phyloP scores from a whole-genome alignment of 805 yeast species.

The Zygoascus bituminiphila region DNA sequence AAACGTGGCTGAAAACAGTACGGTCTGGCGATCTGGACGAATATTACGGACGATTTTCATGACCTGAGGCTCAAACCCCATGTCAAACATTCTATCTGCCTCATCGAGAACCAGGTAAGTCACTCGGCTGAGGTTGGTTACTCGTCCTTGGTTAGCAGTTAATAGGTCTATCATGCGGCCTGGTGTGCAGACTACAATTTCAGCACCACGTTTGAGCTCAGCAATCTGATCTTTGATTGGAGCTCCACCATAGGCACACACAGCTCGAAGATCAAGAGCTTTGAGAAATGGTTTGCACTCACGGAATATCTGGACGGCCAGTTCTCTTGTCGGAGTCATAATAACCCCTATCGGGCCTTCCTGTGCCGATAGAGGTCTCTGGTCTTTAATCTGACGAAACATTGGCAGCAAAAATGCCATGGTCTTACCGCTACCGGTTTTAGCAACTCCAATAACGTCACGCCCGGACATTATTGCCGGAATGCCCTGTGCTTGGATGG shows the following conservation, averaged over 20 bases:
- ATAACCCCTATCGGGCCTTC: constrained; percentile 77
- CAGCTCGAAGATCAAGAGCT: constrained; percentile 41
- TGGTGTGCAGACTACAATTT: constrained; percentile 86
- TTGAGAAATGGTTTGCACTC: constrained; percentile 55
- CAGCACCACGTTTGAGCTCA: constrained; percentile 66
- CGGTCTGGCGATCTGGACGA: constrained; percentile 82
- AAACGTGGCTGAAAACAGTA: constrained; percentile 89
- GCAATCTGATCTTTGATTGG: constrained; percentile 76
- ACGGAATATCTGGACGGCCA: constrained; percentile 73
- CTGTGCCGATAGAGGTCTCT: constrained; percentile 37
- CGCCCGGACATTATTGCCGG: constrained; percentile 87
- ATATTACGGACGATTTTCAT: constrained; percentile 66
- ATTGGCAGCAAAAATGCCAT: constrained; percentile 79
- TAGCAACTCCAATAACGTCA: constrained; percentile 89
- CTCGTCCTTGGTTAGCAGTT: constrained; percentile 73
- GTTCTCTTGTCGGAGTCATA: constrained; percentile 86
- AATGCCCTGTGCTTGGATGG: constrained; percentile 84
- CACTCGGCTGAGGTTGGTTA: constrained; percentile 56
- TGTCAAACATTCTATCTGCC: constrained; percentile 92
- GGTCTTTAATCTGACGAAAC: constrained; percentile 75
- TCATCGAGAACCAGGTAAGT: constrained; percentile 89
- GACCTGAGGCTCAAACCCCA: constrained; percentile 97
- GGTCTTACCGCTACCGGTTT: constrained; percentile 96
- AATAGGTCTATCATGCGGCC: constrained; percentile 87
- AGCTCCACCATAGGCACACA: constrained; percentile 90